Conservation (phyloP, 1,284 basidiomycete genomes). For the Athelia psychrophila region DNA sequence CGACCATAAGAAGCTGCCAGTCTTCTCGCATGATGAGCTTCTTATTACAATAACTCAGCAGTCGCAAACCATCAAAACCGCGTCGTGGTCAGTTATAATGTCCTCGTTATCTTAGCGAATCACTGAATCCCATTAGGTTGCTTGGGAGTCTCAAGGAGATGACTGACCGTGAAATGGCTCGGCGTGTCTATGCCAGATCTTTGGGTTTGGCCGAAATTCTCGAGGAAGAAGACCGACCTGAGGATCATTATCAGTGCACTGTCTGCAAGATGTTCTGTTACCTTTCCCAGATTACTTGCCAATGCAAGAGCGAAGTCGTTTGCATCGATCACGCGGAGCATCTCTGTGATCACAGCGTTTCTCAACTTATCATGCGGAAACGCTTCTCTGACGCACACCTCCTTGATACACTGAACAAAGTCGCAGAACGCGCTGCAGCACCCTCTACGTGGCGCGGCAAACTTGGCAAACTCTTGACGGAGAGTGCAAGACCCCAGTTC, state of each 20-base stretch:
- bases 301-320: constrained; percentile 73
- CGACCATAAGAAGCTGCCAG: constrained; percentile 88
- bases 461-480: constrained; percentile 63
- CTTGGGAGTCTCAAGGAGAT: constrained; percentile 84
- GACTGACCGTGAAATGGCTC: constrained; percentile 79
- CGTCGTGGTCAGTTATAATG: constrained; percentile 71
- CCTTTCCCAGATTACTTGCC: constrained; percentile 87
- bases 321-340: constrained; percentile 85
- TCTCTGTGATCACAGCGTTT: constrained; percentile 68
- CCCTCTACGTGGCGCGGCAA: constrained; percentile 78
- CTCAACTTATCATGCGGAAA: constrained; percentile 69
- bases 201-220: constrained; percentile 65
- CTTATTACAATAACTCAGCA: constrained; percentile 94
- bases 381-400: constrained; percentile 84
- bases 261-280: constrained; percentile 96
- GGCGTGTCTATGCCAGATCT: constrained; percentile 60
- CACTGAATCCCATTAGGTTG: constrained; percentile 55
- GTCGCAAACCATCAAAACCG: constrained; percentile 90
- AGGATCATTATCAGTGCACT: constrained; percentile 94
- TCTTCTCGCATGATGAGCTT: constrained; percentile 98
- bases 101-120: constrained; percentile 10
- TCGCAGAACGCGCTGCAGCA: constrained; percentile 70
- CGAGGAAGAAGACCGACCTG: constrained; percentile 79
- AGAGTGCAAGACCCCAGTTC: constrained; percentile 69
- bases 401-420: constrained; percentile 59